Base-by-base conservation (phyloP, 164 flowering plant genomes). In the Vitis amurensis region DNA sequence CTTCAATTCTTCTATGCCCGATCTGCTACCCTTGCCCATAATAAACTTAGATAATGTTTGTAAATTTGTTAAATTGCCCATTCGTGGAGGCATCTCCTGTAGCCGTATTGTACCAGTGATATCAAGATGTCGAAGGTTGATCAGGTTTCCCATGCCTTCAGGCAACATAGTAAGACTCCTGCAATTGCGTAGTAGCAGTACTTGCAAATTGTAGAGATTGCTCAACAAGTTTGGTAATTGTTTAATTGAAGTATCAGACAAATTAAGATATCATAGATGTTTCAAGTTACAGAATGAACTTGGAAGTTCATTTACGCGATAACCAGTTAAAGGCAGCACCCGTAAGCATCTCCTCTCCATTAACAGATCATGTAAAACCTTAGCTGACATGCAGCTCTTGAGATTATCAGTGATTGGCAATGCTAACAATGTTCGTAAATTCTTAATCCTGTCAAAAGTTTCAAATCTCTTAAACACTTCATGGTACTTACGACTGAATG, bases 181-280 rank as follows among this genome's bases (percentile, higher is more conserved):
- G 31, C 65, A 59, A 19, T 17, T 27, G 8, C 2, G 12, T 2
- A 60, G 48, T 3, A 3, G 37, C 60, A 70, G 31, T 7, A 44
- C 17, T 15, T 70, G 67, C 47, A 70, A 62, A 50, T 52, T 49
- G 8, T 6, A 8, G 7, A 70, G 30, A 52, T 53, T 55, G 3
- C 55, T 14, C 1, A 63, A 55, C 11, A 67, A 70, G 3, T 12
- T 15, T 2, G 73, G 73, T 0, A 70, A 37, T 11, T 11, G 52
- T 53, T 1, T 31, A 3, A 70, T 59, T 1, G 0, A 1, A 17
- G 11, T 29, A 8, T 30, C 10, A 19, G 67, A 52, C 3, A 70
- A 11, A 30, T 63, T 29, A 3, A 70, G 47, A 62, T 62, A 62
- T 50, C n/a, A 19, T 11, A 70, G 17, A 37, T 61, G 73, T 37